Percentiles rank a stretch among this genome's conserved stretches.
phyloP scores from a whole-genome alignment of 2,329 filamentous ascomycete genomes.

The Arthrobotrys megalospora region DNA sequence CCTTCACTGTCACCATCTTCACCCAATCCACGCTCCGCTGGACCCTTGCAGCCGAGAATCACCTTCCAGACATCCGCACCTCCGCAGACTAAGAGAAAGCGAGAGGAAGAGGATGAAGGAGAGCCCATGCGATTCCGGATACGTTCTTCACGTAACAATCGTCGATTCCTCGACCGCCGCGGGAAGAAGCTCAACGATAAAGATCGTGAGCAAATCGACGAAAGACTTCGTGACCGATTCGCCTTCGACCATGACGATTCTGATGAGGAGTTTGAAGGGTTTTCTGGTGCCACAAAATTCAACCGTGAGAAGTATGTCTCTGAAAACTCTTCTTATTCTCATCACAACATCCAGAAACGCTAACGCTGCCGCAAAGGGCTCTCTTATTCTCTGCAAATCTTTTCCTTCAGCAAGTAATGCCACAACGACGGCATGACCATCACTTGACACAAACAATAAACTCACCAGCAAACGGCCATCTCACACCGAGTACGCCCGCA shows the following conservation, averaged over 20 bases:
- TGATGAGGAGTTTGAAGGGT: conserved; percentile 45
- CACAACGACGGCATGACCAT: conserved; percentile 43
- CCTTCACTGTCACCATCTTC: conserved; percentile 53
- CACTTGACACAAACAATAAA: conserved; percentile 37
- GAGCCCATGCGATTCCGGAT: conserved; percentile 51
- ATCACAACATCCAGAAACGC: background rate
- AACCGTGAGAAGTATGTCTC: conserved; percentile 52
- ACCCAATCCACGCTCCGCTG: conserved; percentile 38
- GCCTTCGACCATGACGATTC: conserved; percentile 59
- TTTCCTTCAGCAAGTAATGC: conserved; percentile 58
- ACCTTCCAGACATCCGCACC: conserved; percentile 56
- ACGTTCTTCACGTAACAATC: conserved; percentile 35
- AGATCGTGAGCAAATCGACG: conserved; percentile 52
- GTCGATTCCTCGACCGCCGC: conserved; percentile 51
- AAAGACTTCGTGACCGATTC: conserved; percentile 51
- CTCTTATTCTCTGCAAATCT: conserved; percentile 56
- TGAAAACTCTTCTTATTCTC: background rate
- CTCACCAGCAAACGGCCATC: conserved; percentile 42
- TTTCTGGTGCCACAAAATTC: conserved; percentile 29
- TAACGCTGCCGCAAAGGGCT: conserved; percentile 16
- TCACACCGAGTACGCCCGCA: conserved; percentile 42
- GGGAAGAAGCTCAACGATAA: conserved; percentile 46
- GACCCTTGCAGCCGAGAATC: conserved; percentile 47
- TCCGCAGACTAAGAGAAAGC: conserved; percentile 51
- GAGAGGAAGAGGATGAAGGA: conserved; percentile 50